Base-by-base conservation (phyloP, 305 asterid genomes). In the Solanum hybrid region DNA sequence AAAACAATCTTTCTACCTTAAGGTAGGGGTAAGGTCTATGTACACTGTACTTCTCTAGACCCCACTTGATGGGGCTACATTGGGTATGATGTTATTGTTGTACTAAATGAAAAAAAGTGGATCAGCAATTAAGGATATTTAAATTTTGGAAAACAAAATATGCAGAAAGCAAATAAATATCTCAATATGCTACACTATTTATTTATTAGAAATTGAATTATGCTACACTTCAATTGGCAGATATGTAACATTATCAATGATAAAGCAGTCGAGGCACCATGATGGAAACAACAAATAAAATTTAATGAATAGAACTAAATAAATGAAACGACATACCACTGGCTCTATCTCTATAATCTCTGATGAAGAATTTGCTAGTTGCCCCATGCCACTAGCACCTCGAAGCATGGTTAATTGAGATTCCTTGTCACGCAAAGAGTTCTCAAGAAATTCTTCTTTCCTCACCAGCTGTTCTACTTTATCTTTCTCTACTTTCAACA, bases 291-390 rank as follows among this genome's bases (percentile, higher is more conserved):
- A 91, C 71, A 51, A 51, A 51, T 10, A 51, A 77, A 32, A 34
- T 24, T 87, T 88, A 8, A 88, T 32, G 56, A 45, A 88, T 29
- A 87, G 40, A 26, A 91, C 69, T 4, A 56, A 84, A 89, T 84
- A 88, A 87, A 86, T 64, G 42, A 88, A 93, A 91, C 60, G 90
- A 88, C 95, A 81, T 94, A 98, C 99, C 98, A 90, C 91, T 86
- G 94, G 95, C 89, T 96, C 99, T 89, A 95, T 96, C 93, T 98
- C 99, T 93, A 96, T 92, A 82, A 98, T 95, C 93, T 98, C 99
- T 36, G 98, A 94, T 86, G 90, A 90, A 77, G 97, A 89, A 13
- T 90, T 92, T 88, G 93, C 82, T 87, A 94, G 92, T 51, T 90
- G 95, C 89, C 93, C 93, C 64, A 96, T 92, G 90, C 93, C 97